These are phyloP conservation scores for Kickxella alabastrina DNA, from an alignment of 192 early-diverging fungal genomes.

Conservation along the genomic window DNA sequence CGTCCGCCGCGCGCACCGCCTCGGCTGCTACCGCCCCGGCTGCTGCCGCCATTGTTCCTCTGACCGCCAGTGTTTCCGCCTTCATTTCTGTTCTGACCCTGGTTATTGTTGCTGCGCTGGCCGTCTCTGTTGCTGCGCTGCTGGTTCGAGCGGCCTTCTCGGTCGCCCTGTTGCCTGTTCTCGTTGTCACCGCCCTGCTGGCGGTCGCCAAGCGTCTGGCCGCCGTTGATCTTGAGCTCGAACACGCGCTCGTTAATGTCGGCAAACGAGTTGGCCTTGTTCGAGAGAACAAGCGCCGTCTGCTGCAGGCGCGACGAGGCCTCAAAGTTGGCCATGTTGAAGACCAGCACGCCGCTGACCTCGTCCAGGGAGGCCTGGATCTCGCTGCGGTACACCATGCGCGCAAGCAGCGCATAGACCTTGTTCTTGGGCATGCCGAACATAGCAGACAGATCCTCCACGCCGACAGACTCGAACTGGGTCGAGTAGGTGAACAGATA, in stretches of 20 bases:
- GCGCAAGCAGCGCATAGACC: constrained; percentile 76
- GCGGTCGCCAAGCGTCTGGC: constrained; percentile 37
- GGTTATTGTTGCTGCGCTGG: constrained; percentile 23
- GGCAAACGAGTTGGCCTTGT: constrained; percentile 81
- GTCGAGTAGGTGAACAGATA: constrained; percentile 92
- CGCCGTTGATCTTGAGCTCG: constrained; percentile 63
- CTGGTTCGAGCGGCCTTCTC: constrained; percentile 41
- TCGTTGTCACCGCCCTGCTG: constrained; percentile 36
- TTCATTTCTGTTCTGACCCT: constrained; percentile 17
- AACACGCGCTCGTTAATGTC: constrained; percentile 90
- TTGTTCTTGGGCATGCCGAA: constrained; percentile 68
- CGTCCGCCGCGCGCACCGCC: constrained; percentile 7
- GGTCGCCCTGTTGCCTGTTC: constrained; percentile 29
- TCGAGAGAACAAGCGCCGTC: constrained; percentile 78
- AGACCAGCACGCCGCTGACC: constrained; percentile 70
- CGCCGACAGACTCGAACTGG: constrained; percentile 83
- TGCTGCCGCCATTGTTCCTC: constrained; percentile 5
- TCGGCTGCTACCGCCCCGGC: constrained; percentile 6
- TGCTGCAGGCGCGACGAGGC: constrained; percentile 73
- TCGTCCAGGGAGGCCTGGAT: constrained; percentile 85
- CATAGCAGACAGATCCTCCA: constrained; percentile 81
- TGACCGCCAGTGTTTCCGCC: constrained; percentile 16
- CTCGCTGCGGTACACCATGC: constrained; percentile 95
- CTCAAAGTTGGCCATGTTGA: constrained; percentile 72
- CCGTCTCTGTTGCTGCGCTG: constrained; percentile 26